These are phyloP conservation scores for Phanerochaete carnosa DNA, from an alignment of 768 basidiomycete species.

Conservation along the genomic window DNA sequence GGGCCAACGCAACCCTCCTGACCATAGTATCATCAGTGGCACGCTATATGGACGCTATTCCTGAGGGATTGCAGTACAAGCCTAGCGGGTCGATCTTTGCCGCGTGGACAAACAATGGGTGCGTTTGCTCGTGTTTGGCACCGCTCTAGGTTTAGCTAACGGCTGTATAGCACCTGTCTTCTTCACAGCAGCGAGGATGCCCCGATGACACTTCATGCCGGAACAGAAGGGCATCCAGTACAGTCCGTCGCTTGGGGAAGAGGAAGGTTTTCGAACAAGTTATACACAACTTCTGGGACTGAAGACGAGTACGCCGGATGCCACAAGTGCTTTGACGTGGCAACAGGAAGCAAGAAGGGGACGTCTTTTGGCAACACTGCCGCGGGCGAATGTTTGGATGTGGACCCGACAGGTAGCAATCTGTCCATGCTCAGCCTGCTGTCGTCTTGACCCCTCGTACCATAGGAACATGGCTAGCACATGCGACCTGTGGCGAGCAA, in stretches of 20 bases:
- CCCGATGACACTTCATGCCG: background rate
- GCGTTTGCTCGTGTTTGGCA: background rate
- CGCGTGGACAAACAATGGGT: constrained; percentile 5
- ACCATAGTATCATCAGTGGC: background rate
- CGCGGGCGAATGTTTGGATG: constrained; percentile 49
- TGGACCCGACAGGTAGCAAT: constrained; percentile 42
- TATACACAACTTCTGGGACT: constrained; percentile 62
- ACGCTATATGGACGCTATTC: background rate
- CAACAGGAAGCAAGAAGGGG: constrained; percentile 13
- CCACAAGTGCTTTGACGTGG: constrained; percentile 51
- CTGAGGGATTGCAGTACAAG: constrained; percentile 12
- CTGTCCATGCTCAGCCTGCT: background rate
- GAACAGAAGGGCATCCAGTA: background rate
- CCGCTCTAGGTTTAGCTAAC: background rate
- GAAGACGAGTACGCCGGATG: constrained; percentile 28
- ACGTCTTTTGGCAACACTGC: constrained; percentile 40
- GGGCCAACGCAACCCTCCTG: too few species aligned
- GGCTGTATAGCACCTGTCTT: background rate
- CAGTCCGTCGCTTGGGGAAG: constrained; percentile 52
- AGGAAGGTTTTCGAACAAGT: constrained; percentile 31
- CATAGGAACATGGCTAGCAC: background rate
- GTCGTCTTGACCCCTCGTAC: background rate
- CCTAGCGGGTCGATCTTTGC: background rate
- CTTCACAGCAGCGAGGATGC: background rate
- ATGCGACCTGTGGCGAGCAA: background rate